phyloP scores from a whole-genome alignment of 1,284 basidiomycete species.

The Stereum hirsutum region DNA sequence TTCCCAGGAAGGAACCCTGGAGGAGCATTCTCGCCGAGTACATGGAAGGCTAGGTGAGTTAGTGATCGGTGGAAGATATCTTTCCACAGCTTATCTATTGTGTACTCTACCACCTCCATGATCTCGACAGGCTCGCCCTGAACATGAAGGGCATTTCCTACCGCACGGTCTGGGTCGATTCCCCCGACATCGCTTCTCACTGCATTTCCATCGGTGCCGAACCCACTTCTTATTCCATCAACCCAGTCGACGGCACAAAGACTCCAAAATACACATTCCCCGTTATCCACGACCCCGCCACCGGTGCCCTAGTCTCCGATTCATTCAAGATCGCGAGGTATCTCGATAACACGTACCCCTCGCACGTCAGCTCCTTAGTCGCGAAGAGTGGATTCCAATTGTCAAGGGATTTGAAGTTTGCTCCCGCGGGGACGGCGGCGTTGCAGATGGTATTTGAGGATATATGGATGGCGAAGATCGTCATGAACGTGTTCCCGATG shows the following conservation, averaged over 20 bases:
- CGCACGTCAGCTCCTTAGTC: slow-evolving; percentile 16
- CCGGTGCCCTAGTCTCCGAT: slow-evolving; percentile 19
- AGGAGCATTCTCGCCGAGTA: slow-evolving; percentile 16
- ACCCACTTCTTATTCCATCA: slow-evolving; percentile 14
- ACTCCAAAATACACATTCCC: slow-evolving; percentile 16
- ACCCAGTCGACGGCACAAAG: too few species aligned
- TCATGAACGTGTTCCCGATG: slow-evolving; percentile 4
- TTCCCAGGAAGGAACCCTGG: slow-evolving; percentile 10
- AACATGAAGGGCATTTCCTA: slow-evolving; percentile 25
- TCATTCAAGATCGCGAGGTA: slow-evolving; percentile 23
- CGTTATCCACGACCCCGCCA: slow-evolving; percentile 17
- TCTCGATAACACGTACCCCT: slow-evolving; percentile 25
- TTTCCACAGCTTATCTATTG: background rate
- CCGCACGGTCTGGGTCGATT: slow-evolving; percentile 27
- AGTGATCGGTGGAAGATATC: too few species aligned
- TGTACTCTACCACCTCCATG: background rate
- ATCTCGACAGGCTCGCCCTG: slow-evolving; percentile 18
- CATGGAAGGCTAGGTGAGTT: slow-evolving; percentile 17
- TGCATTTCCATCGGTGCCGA: slow-evolving; percentile 19
- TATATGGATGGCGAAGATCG: slow-evolving; percentile 8
- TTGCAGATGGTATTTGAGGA: slow-evolving; percentile 24
- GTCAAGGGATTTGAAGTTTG: too few species aligned
- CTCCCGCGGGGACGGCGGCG: slow-evolving; percentile 14
- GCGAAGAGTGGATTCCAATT: too few species aligned
- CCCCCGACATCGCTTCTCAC: slow-evolving; percentile 23